Conservation (phyloP, 495 filamentous ascomycete species). For the Mytilinidion resinicola region DNA sequence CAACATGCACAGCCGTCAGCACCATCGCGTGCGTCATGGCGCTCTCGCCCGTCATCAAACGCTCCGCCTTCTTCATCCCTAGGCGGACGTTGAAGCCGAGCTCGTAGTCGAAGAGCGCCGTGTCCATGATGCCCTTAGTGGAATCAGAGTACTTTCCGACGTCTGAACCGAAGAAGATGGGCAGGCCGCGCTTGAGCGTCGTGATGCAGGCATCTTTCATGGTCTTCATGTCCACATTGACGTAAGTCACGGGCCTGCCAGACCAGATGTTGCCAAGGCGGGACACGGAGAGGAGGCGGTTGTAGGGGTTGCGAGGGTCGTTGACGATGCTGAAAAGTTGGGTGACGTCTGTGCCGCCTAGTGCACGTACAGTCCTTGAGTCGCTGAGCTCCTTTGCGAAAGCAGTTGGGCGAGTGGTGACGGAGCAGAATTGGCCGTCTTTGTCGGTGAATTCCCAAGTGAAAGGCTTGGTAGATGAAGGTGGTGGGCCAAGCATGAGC, state of each 20-base stretch:
- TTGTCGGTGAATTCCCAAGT: constrained; percentile 73
- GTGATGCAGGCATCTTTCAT: constrained; percentile 67
- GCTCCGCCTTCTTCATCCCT: constrained; percentile 64
- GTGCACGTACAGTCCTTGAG: constrained; percentile 44
- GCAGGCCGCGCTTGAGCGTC: constrained; percentile 68
- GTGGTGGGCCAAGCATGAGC: constrained; percentile 70
- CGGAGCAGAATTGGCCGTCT: constrained; percentile 52
- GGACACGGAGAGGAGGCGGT: constrained; percentile 64
- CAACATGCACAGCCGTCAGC: constrained; percentile 71
- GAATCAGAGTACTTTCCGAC: constrained; percentile 72
- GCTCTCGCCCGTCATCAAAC: constrained; percentile 63
- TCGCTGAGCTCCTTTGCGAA: constrained; percentile 57
- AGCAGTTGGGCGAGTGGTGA: constrained; percentile 43
- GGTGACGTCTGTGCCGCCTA: constrained; percentile 47
- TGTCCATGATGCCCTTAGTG: constrained; percentile 67
- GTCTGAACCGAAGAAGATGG: constrained; percentile 84
- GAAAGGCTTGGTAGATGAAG: constrained; percentile 57
- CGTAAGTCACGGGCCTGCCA: constrained; percentile 63
- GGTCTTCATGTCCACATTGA: constrained; percentile 68
- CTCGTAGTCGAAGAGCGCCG: constrained; percentile 62
- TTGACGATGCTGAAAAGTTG: constrained; percentile 73
- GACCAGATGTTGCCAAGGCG: constrained; percentile 73
- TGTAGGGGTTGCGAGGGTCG: constrained; percentile 70
- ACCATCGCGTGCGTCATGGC: constrained; percentile 92
- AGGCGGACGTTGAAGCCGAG: constrained; percentile 71